A percentile compares a stretch with the other conserved stretches of the same genome.
These are phyloP conservation scores for Microsporum ferrugineum DNA, from an alignment of 2,329 filamentous ascomycete genomes.

Conservation along the genomic window DNA sequence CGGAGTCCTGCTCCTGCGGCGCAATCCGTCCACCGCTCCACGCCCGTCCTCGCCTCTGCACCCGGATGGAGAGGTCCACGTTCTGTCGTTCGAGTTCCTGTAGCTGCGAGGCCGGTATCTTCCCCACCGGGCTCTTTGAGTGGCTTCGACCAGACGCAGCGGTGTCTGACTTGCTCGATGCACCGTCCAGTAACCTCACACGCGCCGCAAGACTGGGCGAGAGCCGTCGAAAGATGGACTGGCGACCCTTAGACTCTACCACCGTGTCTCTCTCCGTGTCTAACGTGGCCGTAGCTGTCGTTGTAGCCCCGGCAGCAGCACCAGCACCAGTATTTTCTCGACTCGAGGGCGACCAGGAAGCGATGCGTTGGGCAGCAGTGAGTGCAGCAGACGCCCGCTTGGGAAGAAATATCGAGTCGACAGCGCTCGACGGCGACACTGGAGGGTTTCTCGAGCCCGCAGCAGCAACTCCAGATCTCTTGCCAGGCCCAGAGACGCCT, in stretches of 20 bases:
- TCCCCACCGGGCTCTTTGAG: slow-evolving; percentile 24
- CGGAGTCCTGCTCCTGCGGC: slow-evolving; percentile 12
- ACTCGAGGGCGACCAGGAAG: slow-evolving; percentile 12
- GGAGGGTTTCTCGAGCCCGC: neutral
- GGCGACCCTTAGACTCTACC: slow-evolving; percentile 14
- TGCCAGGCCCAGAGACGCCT: neutral
- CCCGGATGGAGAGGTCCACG: slow-evolving; percentile 29
- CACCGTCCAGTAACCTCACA: slow-evolving; percentile 32
- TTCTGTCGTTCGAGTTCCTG: slow-evolving; percentile 32
- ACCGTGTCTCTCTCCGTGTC: neutral
- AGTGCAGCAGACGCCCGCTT: slow-evolving; percentile 8
- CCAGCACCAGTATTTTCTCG: neutral
- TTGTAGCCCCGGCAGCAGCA: neutral
- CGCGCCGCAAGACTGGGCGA: slow-evolving; percentile 34
- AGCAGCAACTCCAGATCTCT: neutral
- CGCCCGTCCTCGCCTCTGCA: slow-evolving; percentile 28
- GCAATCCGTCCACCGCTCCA: slow-evolving; percentile 20
- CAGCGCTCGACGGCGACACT: neutral
- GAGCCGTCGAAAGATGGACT: slow-evolving; percentile 32
- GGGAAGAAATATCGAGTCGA: slow-evolving; percentile 10
- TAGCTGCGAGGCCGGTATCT: slow-evolving; percentile 31
- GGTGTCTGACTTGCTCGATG: slow-evolving; percentile 15
- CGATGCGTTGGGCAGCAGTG: slow-evolving; percentile 11
- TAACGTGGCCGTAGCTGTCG: neutral
- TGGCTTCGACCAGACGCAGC: slow-evolving; percentile 15